Evolutionary conservation across 192 early-diverging fungal species (phyloP).

Genomic region (Linderina pennispora): DNA sequence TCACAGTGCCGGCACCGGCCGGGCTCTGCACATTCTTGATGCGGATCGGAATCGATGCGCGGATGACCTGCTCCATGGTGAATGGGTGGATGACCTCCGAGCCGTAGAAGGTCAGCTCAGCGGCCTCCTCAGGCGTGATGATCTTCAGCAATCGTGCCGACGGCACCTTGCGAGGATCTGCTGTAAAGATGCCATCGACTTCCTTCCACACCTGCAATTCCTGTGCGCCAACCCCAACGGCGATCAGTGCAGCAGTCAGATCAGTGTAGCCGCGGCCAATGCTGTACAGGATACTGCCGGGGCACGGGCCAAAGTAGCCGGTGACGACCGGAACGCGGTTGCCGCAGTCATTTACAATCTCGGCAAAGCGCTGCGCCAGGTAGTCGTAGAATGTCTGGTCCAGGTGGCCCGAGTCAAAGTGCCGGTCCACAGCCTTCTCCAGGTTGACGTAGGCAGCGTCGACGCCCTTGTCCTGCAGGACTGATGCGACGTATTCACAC

Average conservation of each 20-base stretch:
- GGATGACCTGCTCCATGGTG: constrained; percentile 99
- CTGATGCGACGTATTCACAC: constrained; percentile 79
- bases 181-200: constrained; percentile 98
- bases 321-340: constrained; percentile 87
- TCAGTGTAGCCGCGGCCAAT: constrained; percentile 99
- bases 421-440: constrained; percentile 73
- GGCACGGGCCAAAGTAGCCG: constrained; percentile 96
- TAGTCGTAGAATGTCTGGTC: constrained; percentile 98
- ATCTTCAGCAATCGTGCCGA: constrained; percentile 76
- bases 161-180: constrained; percentile 94
- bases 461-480: constrained; percentile 73
- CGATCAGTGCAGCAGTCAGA: constrained; percentile 89
- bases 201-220: constrained; percentile 99
- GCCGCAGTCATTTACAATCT: constrained; percentile 52
- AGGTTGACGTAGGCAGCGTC: constrained; percentile 81
- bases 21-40: constrained; percentile 99
- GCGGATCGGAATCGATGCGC: constrained; percentile 92
- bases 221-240: constrained; percentile 79
- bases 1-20: constrained; percentile 84
- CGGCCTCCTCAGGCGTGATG: constrained; percentile 97
- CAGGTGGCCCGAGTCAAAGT: constrained; percentile 72
- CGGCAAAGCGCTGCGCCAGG: constrained; percentile 61
- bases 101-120: constrained; percentile 97
- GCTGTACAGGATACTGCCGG: constrained; percentile 82
- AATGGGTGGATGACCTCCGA: constrained; percentile 96